A percentile compares a stretch with the other conserved stretches of the same genome.
Conservation (phyloP, 2,329 filamentous ascomycete genomes). For the Claviceps sp. region DNA sequence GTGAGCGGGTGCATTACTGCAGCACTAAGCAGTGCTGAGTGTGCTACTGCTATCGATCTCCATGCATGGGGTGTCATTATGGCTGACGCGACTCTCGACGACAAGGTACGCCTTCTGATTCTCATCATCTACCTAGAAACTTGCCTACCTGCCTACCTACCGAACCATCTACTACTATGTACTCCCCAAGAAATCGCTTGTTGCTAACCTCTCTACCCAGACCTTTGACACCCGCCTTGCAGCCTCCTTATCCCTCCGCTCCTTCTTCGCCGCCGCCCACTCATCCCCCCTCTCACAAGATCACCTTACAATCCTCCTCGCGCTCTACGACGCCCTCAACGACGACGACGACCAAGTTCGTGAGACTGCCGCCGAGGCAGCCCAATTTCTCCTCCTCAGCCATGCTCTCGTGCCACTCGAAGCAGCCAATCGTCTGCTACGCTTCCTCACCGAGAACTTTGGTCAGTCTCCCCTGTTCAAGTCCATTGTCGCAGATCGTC, state of each 20-base stretch:
- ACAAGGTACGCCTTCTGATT: conserved; percentile 25
- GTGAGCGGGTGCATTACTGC: conserved; percentile 32
- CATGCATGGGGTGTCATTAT: conserved; percentile 37
- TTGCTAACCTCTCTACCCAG: conserved; percentile 19
- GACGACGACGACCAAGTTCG: conserved; percentile 91
- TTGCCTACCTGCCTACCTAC: neutral
- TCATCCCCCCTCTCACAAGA: conserved; percentile 12
- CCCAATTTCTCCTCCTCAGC: conserved; percentile 34
- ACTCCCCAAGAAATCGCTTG: too few relatives aligned
- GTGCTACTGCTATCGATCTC: conserved; percentile 10
- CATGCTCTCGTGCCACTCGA: conserved; percentile 32
- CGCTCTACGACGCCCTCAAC: conserved; percentile 63
- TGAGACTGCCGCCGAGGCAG: conserved; percentile 42
- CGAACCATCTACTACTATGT: too few relatives aligned
- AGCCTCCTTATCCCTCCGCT: conserved; percentile 39
- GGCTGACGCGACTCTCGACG: conserved; percentile 31
- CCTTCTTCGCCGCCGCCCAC: conserved; percentile 28
- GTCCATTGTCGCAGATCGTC: conserved; percentile 26
- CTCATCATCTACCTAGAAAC: neutral
- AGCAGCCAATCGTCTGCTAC: conserved; percentile 31
- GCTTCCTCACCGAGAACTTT: conserved; percentile 27
- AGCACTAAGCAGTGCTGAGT: conserved; percentile 14
- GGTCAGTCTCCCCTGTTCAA: conserved; percentile 23
- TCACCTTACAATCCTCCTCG: conserved; percentile 44
- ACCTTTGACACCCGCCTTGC: conserved; percentile 53